These are phyloP conservation scores for Wickerhamomyces bovis DNA, from an alignment of 805 yeast species.

Conservation along the genomic window DNA sequence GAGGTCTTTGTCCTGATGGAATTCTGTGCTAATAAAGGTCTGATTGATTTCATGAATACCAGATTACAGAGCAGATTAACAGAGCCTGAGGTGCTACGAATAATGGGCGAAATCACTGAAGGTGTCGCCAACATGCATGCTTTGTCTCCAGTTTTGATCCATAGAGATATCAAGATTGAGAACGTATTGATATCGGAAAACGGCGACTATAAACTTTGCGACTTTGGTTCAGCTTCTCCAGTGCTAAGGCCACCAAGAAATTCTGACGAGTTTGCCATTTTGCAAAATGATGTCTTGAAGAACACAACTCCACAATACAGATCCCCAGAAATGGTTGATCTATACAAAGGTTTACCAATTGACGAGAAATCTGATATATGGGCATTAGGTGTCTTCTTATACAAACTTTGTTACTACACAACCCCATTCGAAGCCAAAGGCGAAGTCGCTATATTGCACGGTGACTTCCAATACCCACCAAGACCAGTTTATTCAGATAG, in stretches of 20 bases:
- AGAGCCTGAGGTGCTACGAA: conserved; percentile 61
- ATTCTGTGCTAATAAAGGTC: conserved; percentile 66
- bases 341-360: conserved; percentile 60
- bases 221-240: conserved; percentile 75
- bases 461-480: conserved; percentile 46
- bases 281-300: conserved; percentile 65
- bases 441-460: conserved; percentile 57
- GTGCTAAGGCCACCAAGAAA: conserved; percentile 57
- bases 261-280: conserved; percentile 49
- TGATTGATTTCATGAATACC: conserved; percentile 76
- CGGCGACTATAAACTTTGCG: conserved; percentile 65
- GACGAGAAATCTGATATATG: conserved; percentile 82
- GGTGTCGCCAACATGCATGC: conserved; percentile 80
- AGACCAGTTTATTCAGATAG: conserved; percentile 55
- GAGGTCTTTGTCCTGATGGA: conserved; percentile 82
- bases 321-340: conserved; percentile 79
- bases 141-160: conserved; percentile 62
- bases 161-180: conserved; percentile 79
- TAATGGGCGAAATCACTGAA: conserved; percentile 62
- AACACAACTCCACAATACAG: conserved; percentile 85
- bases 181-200: conserved; percentile 60
- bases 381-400: conserved; percentile 77
- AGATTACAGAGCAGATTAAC: conserved; percentile 58
- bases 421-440: conserved; percentile 73
- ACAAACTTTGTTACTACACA: conserved; percentile 73